Evolutionary conservation across 176 grass and related monocot genomes (phyloP), one percentile per base, ranked within the genome.

Genomic region (Ampelocalamus luodianensis): DNA sequence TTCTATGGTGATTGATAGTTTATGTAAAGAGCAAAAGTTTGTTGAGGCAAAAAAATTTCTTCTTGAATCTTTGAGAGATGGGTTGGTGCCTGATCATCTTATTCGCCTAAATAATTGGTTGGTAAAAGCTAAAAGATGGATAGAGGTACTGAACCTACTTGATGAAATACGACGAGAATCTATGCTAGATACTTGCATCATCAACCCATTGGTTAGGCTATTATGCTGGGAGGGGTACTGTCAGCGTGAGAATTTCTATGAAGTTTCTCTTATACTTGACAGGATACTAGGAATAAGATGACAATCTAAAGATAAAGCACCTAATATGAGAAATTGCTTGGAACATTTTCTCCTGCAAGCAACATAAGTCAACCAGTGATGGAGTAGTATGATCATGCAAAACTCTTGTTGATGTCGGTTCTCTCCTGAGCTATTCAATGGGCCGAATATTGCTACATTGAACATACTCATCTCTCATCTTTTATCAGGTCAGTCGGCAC

Each of bases 141-240:
- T 4, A 45, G 51, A 87, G 51, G 42, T 94, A 27, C 50, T 90
- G 42, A 26, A 64, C 32, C 75, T 94, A 51, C 72, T 90, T 40
- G 18, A 80, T 82, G 59, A 87, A 85, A 75, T 97, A 78, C 68
- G 8, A 0, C 44, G 68, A 90, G 76, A 85, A 51, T 55, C 79
- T 82, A 82, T 51, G 46, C 53, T 89, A 62, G 88, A 94, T 66
- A 64, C 45, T 72, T 66, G 11, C 44, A 79, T 91, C 23, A 48
- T 87, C 72, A 74, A 66, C 71, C 87, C 83, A 37, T 72, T 97
- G 74, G 53, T 91, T 72, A 87, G 66, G 24, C 65, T 34, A 55
- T 90, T 94, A 85, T 97, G 94, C 48, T 69, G 13, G 39, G 46
- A 87, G 67, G 86, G 88, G 4, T 79, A 87, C 63, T 92, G 86